Conservation (phyloP, 2,329 filamentous ascomycete genomes). For the Cytospora piceae region DNA sequence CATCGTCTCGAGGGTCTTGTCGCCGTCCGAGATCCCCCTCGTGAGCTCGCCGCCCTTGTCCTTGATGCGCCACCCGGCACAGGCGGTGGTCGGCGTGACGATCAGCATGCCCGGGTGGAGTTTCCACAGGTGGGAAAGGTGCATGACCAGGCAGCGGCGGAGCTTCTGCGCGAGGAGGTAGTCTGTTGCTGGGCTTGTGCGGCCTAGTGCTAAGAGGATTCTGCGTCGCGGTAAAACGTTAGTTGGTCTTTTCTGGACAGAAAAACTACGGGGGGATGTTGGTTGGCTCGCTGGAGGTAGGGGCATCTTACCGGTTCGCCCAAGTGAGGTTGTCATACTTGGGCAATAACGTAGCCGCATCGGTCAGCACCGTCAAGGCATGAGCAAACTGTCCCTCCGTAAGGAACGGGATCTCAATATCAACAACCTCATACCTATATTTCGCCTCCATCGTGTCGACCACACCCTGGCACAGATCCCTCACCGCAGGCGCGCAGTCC, state of each 20-base stretch:
- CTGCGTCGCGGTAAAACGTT: constrained; percentile 50
- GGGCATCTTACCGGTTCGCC: constrained; percentile 41
- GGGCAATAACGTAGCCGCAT: constrained; percentile 53
- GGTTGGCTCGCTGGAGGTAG: too few species aligned
- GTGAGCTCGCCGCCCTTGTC: constrained; percentile 40
- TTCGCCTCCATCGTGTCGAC: constrained; percentile 57
- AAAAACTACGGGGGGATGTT: neutral
- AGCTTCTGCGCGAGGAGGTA: constrained; percentile 72
- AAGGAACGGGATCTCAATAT: constrained; percentile 61
- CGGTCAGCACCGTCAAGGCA: constrained; percentile 72
- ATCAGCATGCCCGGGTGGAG: constrained; percentile 71
- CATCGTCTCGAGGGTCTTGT: constrained; percentile 52
- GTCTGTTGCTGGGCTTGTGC: constrained; percentile 66
- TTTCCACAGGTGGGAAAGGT: constrained; percentile 69
- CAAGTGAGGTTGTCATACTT: constrained; percentile 57
- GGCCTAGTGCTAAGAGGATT: constrained; percentile 67
- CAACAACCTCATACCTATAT: constrained; percentile 56
- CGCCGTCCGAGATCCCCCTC: constrained; percentile 51
- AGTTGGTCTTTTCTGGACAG: neutral
- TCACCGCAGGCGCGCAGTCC: constrained; percentile 46
- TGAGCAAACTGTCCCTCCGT: constrained; percentile 72
- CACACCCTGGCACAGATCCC: constrained; percentile 46
- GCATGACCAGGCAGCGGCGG: constrained; percentile 69
- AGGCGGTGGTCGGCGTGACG: constrained; percentile 67
- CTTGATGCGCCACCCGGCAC: constrained; percentile 50